Percentiles rank a stretch among this genome's conserved stretches.
phyloP scores from a whole-genome alignment of 495 filamentous ascomycete species.

The Diplogelasinospora grovesii region DNA sequence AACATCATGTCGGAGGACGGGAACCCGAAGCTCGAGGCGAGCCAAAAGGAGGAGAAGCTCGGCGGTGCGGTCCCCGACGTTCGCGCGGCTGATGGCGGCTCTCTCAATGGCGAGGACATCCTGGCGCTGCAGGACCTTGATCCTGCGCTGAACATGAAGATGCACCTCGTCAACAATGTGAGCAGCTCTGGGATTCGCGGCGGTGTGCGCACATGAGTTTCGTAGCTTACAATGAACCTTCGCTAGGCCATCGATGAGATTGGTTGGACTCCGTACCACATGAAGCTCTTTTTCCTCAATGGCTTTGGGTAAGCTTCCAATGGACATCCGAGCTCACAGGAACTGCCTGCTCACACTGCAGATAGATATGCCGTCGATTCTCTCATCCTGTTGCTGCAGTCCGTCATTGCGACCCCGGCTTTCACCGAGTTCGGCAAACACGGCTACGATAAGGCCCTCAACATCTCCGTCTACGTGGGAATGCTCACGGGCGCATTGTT shows the following conservation, averaged over 20 bases:
- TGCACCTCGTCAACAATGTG: slow-evolving; percentile 65
- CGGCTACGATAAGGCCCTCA: slow-evolving; percentile 48
- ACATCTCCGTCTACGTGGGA: slow-evolving; percentile 61
- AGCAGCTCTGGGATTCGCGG: slow-evolving; percentile 14
- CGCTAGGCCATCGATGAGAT: slow-evolving; percentile 64
- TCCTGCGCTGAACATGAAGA: slow-evolving; percentile 59
- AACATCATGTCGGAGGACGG: too few relatives aligned
- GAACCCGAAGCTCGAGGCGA: too few relatives aligned
- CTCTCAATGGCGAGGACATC: slow-evolving; percentile 34
- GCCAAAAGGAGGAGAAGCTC: too few relatives aligned
- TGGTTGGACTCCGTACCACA: slow-evolving; percentile 61
- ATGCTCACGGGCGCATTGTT: slow-evolving; percentile 68
- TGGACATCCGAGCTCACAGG: background rate
- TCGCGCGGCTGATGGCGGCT: background rate
- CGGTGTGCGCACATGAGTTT: too few relatives aligned
- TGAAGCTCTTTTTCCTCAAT: slow-evolving; percentile 59
- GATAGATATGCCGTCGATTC: slow-evolving; percentile 62
- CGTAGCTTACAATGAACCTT: slow-evolving; percentile 2
- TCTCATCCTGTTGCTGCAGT: slow-evolving; percentile 59
- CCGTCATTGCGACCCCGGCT: slow-evolving; percentile 53
- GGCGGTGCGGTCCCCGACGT: too few relatives aligned
- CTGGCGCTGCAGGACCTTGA: slow-evolving; percentile 48
- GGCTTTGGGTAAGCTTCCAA: slow-evolving; percentile 57
- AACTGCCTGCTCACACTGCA: background rate
- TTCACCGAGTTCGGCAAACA: slow-evolving; percentile 50